These are phyloP conservation scores for Aschersonia sp. DNA, from an alignment of 2,329 filamentous ascomycete genomes.

Conservation along the genomic window DNA sequence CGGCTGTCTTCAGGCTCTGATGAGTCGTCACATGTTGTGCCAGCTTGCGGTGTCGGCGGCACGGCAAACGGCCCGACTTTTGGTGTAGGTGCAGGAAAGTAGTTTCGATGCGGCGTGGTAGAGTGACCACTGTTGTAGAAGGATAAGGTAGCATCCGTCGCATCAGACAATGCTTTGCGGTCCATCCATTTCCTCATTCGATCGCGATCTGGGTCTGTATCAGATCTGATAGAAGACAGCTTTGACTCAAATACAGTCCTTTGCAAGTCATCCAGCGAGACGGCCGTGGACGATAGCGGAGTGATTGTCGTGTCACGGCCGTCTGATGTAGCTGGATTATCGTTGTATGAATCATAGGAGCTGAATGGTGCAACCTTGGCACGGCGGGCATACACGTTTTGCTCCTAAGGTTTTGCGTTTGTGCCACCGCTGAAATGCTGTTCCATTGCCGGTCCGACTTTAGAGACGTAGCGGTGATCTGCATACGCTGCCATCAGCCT, in stretches of 20 bases:
- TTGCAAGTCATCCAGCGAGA: not conserved
- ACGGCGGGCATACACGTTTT: constrained; percentile 1
- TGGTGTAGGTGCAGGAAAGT: constrained; percentile 6
- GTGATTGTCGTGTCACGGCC: not conserved
- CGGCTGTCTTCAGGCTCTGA: not conserved
- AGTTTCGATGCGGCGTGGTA: not conserved
- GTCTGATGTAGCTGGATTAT: not conserved
- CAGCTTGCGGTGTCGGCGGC: constrained; percentile 1
- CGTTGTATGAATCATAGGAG: not conserved
- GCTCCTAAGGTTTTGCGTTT: not conserved
- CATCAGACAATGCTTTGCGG: not conserved
- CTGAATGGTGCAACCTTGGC: constrained; percentile 9
- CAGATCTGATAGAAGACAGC: not conserved
- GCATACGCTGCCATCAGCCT: constrained; percentile 3
- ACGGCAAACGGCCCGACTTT: constrained; percentile 9
- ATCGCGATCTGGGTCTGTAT: not conserved
- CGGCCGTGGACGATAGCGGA: not conserved
- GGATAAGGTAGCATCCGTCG: not conserved
- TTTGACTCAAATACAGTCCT: not conserved
- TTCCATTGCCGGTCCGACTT: constrained; percentile 12
- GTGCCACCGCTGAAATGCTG: constrained; percentile 4
- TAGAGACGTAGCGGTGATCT: constrained; percentile 11
- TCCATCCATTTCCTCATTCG: not conserved
- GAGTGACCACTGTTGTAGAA: too few species aligned
- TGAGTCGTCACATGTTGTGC: not conserved